Evolutionary conservation across 1,139 yeast genomes (phyloP).

Genomic region (Arxiozyma telluris): DNA sequence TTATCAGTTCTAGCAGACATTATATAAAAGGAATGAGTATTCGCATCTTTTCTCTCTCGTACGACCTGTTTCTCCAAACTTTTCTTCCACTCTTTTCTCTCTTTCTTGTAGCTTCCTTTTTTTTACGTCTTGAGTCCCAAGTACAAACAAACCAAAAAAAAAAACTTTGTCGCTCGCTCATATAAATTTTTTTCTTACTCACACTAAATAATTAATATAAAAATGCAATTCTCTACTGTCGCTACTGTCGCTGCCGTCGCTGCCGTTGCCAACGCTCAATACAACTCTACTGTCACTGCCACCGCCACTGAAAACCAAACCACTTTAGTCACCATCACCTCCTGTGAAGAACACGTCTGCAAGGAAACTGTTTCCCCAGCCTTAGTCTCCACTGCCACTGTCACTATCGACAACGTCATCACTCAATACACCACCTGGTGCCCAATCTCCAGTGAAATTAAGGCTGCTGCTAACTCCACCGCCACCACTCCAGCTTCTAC

Average conservation of each 20-base stretch:
- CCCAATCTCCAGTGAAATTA: constrained; percentile 21
- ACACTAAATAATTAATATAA: constrained; percentile 3
- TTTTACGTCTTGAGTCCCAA: too few relatives aligned
- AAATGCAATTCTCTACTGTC: constrained; percentile 34
- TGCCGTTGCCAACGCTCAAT: constrained; percentile 28
- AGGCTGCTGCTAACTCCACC: constrained; percentile 4
- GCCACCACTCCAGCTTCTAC: constrained; percentile 4
- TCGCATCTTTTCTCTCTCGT: too few relatives aligned
- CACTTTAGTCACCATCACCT: constrained; percentile 42
- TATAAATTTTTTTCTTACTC: neutral
- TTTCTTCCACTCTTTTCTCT: neutral
- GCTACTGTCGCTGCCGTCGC: constrained; percentile 30
- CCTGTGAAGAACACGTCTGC: constrained; percentile 34
- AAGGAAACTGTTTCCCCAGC: constrained; percentile 30
- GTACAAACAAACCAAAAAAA: constrained; percentile 1
- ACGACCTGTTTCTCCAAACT: neutral
- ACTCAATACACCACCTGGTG: constrained; percentile 32
- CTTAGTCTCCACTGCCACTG: constrained; percentile 31
- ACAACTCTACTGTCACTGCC: constrained; percentile 30
- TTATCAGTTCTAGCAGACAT: neutral
- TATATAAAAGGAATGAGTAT: too few relatives aligned
- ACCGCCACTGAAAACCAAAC: constrained; percentile 31
- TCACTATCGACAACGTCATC: constrained; percentile 28
- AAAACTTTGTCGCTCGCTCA: constrained; percentile 7
- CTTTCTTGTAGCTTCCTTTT: too few relatives aligned